Percentiles rank a stretch among this genome's conserved stretches.
phyloP scores from a whole-genome alignment of 495 filamentous ascomycete species.

The Aspergillus campestris region DNA sequence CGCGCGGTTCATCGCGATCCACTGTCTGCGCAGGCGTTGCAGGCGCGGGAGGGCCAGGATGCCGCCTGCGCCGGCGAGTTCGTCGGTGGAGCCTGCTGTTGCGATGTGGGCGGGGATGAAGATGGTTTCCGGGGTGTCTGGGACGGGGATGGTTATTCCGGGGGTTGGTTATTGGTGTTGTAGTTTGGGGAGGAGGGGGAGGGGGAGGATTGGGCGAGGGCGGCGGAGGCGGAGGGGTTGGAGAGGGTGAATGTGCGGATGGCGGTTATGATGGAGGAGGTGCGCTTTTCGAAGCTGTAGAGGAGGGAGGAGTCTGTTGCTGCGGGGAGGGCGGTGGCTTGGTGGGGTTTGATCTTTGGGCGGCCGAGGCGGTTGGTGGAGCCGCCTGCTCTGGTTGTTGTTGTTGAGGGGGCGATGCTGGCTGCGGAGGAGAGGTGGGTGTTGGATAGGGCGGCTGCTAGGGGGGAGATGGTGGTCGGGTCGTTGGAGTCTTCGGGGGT shows the following conservation, averaged over 20 bases:
- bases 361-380: constrained; percentile 10
- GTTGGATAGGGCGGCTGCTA: constrained; percentile 18
- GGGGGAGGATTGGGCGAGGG: constrained; percentile 39
- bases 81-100: constrained; percentile 30
- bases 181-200: background rate
- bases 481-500: constrained; percentile 1
- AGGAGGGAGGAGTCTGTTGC: constrained; percentile 69
- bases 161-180: constrained; percentile 40
- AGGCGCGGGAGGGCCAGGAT: constrained; percentile 63
- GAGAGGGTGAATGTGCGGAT: constrained; percentile 53
- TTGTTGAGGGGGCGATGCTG: constrained; percentile 17
- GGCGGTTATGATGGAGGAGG: constrained; percentile 70
- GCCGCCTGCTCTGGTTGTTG: constrained; percentile 13
- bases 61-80: constrained; percentile 37
- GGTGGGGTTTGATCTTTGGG: constrained; percentile 59
- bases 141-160: constrained; percentile 36
- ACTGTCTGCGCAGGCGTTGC: constrained; percentile 78
- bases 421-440: constrained; percentile 23
- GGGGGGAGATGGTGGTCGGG: constrained; percentile 12
- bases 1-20: constrained; percentile 65
- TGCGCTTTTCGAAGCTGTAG: constrained; percentile 75
- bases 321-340: constrained; percentile 64
- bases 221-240: constrained; percentile 31
- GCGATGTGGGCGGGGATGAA: constrained; percentile 46
- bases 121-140: constrained; percentile 29